These are phyloP conservation scores for Protostelium mycophagum DNA, from an alignment of 78 protist genomes.

Conservation along the genomic window DNA sequence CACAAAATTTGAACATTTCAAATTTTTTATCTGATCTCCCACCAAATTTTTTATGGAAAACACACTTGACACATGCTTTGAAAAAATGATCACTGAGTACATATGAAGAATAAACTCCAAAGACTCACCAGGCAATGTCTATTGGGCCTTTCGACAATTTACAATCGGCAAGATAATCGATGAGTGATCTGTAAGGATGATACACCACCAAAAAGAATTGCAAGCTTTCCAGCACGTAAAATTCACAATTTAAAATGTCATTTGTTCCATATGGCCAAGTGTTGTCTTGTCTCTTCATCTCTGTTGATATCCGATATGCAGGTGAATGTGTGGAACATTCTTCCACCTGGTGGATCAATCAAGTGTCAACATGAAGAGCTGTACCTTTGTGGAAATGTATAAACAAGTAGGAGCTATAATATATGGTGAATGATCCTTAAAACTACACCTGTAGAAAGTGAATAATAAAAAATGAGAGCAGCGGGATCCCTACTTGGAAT, in stretches of 20 bases:
- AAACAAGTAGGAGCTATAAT: neutral
- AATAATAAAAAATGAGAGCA: neutral
- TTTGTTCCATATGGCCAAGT: slow-evolving; percentile 35
- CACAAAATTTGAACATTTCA: too few species aligned
- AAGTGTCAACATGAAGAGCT: neutral
- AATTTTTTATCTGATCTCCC: too few species aligned
- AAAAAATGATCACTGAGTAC: neutral
- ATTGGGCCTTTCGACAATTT: neutral
- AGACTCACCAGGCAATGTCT: neutral
- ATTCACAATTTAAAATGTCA: slow-evolving; percentile 61
- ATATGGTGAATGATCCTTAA: neutral
- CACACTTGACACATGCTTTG: neutral
- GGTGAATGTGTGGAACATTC: neutral
- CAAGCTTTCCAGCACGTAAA: slow-evolving; percentile 49
- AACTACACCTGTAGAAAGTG: neutral
- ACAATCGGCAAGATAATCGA: neutral
- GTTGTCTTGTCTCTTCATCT: slow-evolving; percentile 9
- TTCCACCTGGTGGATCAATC: neutral
- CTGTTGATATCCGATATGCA: neutral
- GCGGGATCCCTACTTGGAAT: neutral
- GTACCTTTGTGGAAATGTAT: neutral
- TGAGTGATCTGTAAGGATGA: slow-evolving; percentile 41
- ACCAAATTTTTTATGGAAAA: too few species aligned
- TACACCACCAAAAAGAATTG: slow-evolving; percentile 35
- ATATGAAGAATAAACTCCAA: neutral